Evolutionary conservation across 2,329 filamentous ascomycete genomes (phyloP), one percentile per base, ranked within the genome.

Genomic region (Exophiala mesophila): DNA sequence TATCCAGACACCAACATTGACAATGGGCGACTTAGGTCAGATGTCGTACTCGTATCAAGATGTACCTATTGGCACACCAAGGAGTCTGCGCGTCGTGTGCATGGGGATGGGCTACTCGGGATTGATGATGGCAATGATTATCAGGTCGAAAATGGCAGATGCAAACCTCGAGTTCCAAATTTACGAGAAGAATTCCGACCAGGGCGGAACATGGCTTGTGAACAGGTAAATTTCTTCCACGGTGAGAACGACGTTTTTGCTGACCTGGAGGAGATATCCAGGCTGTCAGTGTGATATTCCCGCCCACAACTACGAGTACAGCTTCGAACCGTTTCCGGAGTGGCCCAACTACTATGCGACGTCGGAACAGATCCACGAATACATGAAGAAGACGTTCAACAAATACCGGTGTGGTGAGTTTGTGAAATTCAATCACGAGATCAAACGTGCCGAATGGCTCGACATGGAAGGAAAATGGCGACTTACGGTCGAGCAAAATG

Each of bases 351-450:
- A 80, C 44, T 87, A 83, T 55, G 41, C 46, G 3, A 23, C 20
- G 3, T 41, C 41, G 7, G 16, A 15, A 9, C 38, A 54, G 36
- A 54, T 54, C 29, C 29, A 36, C 10, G 32, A 38, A 3, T 54
- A 54, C 24, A 33, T 47, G 26, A 30, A 50, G 32, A 4, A 19
- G 3, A 31, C 42, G 8, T 31, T 33, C 7, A n/a, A 17, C 9
- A 49, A 49, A 31, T 54, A 49, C 31, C 36, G 37, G 8, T 65
- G 80, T 0, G 75, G 72, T 53, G 67, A 67, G 39, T 71, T 79
- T 54, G 73, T 78, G 19, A 68, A 74, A 0, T 79, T 80, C 63
- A 76, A 76, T 52, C 74, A 72, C 0, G 59, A 63, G 0, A 74
- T 78, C 2, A 63, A 73, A 17, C 64, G 69, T 31, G 72, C 75